A percentile compares a stretch with the other conserved stretches of the same genome.
phyloP scores from a whole-genome alignment of 192 early-diverging fungal species.

The Paraglomus occultum region DNA sequence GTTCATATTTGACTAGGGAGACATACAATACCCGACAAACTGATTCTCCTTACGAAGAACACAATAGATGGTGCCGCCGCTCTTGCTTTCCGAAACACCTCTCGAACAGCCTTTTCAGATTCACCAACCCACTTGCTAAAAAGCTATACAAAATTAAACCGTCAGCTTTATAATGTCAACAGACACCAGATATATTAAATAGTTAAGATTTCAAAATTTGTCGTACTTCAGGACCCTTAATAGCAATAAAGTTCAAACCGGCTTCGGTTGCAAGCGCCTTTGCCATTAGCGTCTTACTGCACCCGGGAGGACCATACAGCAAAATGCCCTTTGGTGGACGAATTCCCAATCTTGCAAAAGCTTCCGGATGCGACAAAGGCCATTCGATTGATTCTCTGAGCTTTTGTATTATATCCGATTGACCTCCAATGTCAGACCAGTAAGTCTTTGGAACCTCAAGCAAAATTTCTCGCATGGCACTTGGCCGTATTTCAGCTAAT shows the following conservation, averaged over 20 bases:
- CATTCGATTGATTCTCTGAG: conserved; percentile 96
- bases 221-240: conserved; percentile 93
- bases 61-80: conserved; percentile 94
- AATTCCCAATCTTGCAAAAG: conserved; percentile 86
- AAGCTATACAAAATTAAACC: conserved; percentile 47
- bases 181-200: not conserved
- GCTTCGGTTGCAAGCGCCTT: conserved; percentile 97
- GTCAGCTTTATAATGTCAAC: conserved; percentile 11
- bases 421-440: conserved; percentile 96
- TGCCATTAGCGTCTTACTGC: conserved; percentile 96
- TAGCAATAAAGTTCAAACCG: conserved; percentile 95
- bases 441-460: conserved; percentile 91
- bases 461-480: conserved; percentile 85
- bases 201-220: not conserved
- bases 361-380: conserved; percentile 94
- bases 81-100: conserved; percentile 93
- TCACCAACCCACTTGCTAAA: conserved; percentile 99
- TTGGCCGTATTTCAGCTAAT: conserved; percentile 62
- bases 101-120: conserved; percentile 92
- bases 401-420: conserved; percentile 85
- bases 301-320: conserved; percentile 98
- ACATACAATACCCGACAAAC: not conserved
- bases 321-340: conserved; percentile 95
- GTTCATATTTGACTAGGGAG: no score
- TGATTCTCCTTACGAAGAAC: conserved; percentile 79